phyloP scores from a whole-genome alignment of 1,284 basidiomycete genomes.

The Laetiporus sulphureus region DNA sequence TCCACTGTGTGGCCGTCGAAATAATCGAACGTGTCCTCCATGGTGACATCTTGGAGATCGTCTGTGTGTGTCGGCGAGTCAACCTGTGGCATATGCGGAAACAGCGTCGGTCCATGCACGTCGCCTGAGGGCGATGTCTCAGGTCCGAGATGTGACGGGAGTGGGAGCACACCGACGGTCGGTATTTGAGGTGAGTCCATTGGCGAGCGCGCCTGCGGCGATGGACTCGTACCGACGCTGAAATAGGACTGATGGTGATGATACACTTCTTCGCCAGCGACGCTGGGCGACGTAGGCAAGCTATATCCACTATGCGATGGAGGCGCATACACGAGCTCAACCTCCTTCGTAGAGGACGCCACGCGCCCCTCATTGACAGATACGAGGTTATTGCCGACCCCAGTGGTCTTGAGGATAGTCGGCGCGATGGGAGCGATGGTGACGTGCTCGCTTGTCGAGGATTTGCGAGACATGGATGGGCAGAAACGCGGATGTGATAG shows the following conservation, averaged over 20 bases:
- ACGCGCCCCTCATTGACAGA: conserved; percentile 23
- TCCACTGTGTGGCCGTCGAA: conserved; percentile 53
- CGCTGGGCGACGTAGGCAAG: conserved; percentile 19
- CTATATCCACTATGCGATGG: conserved; percentile 45
- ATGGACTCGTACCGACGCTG: conserved; percentile 21
- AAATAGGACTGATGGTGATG: conserved; percentile 31
- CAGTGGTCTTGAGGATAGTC: conserved; percentile 82
- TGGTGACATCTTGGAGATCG: conserved; percentile 29
- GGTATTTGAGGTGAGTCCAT: conserved; percentile 16
- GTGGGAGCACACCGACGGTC: conserved; percentile 16
- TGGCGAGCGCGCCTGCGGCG: conserved; percentile 12
- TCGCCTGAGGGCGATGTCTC: conserved; percentile 7
- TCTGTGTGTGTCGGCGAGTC: conserved; percentile 24
- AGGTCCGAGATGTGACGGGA: conserved; percentile 2
- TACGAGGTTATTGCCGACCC: conserved; percentile 36
- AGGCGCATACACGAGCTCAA: conserved; percentile 73
- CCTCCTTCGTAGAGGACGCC: conserved; percentile 21
- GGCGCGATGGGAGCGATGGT: conserved; percentile 96
- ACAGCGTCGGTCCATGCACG: conserved; percentile 11
- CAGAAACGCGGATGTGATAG: conserved; percentile 20
- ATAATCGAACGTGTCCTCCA: conserved; percentile 57
- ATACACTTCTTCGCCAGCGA: conserved; percentile 23
- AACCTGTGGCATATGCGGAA: conserved; percentile 11
- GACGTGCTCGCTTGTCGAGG: conserved; percentile 51
- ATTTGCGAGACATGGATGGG: conserved; percentile 30